Evolutionary conservation across 2,329 filamentous ascomycete species (phyloP), one percentile per base, ranked within the genome.

Genomic region (Fusarium brachygibbosum): DNA sequence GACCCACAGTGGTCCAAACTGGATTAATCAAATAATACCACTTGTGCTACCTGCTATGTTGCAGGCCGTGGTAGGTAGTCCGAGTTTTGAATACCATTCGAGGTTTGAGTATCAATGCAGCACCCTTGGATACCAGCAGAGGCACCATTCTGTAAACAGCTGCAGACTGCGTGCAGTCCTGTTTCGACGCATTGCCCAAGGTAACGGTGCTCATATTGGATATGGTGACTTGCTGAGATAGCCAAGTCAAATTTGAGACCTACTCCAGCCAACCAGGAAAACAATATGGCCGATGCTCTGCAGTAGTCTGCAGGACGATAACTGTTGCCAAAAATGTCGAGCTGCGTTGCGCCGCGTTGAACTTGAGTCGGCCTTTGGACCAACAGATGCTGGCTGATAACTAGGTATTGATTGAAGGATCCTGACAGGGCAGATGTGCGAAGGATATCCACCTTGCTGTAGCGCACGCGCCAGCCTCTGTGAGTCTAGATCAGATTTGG

Each of bases 301-400:
- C 64, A 65, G 68, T 68, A 75, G 65, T 63, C 51, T 73, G 67
- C 58, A 66, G 58, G 69, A 55, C 35, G 54, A 66, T 61, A 63
- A 68, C 50, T 65, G 71, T 69, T 74, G 63, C 75, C 75, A 44
- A 59, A 76, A 76, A 46, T 58, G 75, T 76, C 74, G 75, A 76
- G 67, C 61, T 76, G 75, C 75, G 71, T 76, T 68, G 69, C 68
- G 72, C 70, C 66, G 68, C 73, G 68, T 51, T 68, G 62, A 66
- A 66, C 64, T 63, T 72, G 67, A 67, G 58, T 64, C 69, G 64
- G 58, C 60, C 63, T 60, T 58, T 63, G 61, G 64, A 72, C 71
- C 73, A 75, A 73, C 73, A 68, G 63, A 38, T 74, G 68, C 66
- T 72, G 63, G 63, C 58, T 67, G 66, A 74, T 74, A 74, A 60